Evolutionary conservation across 106 monocot genomes (phyloP).

Genomic region (Ottelia alismoides): DNA sequence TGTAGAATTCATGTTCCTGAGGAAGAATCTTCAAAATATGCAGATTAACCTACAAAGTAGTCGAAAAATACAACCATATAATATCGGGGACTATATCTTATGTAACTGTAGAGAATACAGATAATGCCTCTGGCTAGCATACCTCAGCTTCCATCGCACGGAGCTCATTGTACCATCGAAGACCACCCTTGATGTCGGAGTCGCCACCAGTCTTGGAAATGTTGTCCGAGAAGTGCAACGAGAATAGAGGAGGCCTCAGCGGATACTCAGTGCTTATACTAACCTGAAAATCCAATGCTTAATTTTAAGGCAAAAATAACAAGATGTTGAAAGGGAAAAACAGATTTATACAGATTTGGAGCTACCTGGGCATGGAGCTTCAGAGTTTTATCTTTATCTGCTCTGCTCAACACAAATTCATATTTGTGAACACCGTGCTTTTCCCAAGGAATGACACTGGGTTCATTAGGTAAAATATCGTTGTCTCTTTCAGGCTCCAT

Average conservation of each 20-base stretch:
- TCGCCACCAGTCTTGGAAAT: conserved; percentile 6
- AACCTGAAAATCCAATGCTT: conserved; percentile 35
- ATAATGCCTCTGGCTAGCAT: conserved; percentile 6
- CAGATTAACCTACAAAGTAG: conserved; percentile 72
- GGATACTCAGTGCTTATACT: conserved; percentile 82
- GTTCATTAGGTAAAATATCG: background rate
- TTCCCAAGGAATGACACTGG: conserved; percentile 36
- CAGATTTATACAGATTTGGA: background rate
- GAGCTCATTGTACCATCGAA: conserved; percentile 70
- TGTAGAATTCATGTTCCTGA: conserved; percentile 29
- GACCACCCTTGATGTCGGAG: background rate
- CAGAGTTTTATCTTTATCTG: conserved; percentile 15
- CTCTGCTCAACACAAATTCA: conserved; percentile 34
- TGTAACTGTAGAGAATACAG: too few relatives aligned
- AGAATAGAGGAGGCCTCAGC: conserved; percentile 76
- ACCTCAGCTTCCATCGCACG: conserved; percentile 97
- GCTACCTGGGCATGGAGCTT: conserved; percentile 80
- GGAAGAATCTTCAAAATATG: conserved; percentile 50
- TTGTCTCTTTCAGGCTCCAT: conserved; percentile 25
- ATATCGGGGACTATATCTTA: too few relatives aligned
- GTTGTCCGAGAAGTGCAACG: conserved; percentile 25
- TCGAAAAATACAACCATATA: too few relatives aligned
- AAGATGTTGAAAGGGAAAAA: background rate
- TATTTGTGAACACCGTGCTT: conserved; percentile 49
- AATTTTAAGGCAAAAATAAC: background rate